These are phyloP conservation scores for Chytriomyces sp. DNA, from an alignment of 192 early-diverging fungal species.

Conservation along the genomic window DNA sequence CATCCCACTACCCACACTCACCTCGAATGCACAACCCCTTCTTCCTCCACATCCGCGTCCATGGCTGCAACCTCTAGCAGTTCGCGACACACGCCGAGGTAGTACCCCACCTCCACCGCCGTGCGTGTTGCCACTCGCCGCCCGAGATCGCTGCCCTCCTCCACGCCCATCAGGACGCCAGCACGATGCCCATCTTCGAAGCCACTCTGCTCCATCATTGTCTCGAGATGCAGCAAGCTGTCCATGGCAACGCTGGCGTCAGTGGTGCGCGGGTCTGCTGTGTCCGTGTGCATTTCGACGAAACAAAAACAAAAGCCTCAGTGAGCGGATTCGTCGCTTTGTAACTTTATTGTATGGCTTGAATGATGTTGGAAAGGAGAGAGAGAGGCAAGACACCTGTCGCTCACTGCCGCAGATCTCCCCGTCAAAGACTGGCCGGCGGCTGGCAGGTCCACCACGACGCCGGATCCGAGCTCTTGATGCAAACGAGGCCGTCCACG, in stretches of 20 bases:
- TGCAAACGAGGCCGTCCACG: slow-evolving; percentile 5
- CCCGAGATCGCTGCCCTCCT: slow-evolving; percentile 19
- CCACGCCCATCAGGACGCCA: slow-evolving; percentile 1
- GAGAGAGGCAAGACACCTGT: neutral
- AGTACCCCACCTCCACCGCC: slow-evolving; percentile 16
- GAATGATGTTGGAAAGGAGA: neutral
- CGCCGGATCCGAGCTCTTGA: slow-evolving; percentile 3
- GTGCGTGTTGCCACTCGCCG: slow-evolving; percentile 8
- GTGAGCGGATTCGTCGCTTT: no score
- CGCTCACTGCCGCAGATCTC: neutral
- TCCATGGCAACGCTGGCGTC: slow-evolving; percentile 16
- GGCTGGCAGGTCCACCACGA: slow-evolving; percentile 1
- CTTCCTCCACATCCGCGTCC: neutral
- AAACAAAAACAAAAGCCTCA: no score
- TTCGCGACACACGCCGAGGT: neutral
- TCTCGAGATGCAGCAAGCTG: slow-evolving; percentile 16
- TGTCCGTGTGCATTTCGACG: neutral
- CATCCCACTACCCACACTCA: neutral
- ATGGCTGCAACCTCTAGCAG: neutral
- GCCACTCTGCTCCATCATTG: slow-evolving; percentile 19
- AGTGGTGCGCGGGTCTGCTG: neutral
- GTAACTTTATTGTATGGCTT: no score
- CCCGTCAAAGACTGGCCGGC: neutral
- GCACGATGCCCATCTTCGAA: slow-evolving; percentile 10
- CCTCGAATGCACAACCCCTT: neutral